phyloP scores from a whole-genome alignment of 345 rosid genomes.

The Aquilaria yunnanensis region DNA sequence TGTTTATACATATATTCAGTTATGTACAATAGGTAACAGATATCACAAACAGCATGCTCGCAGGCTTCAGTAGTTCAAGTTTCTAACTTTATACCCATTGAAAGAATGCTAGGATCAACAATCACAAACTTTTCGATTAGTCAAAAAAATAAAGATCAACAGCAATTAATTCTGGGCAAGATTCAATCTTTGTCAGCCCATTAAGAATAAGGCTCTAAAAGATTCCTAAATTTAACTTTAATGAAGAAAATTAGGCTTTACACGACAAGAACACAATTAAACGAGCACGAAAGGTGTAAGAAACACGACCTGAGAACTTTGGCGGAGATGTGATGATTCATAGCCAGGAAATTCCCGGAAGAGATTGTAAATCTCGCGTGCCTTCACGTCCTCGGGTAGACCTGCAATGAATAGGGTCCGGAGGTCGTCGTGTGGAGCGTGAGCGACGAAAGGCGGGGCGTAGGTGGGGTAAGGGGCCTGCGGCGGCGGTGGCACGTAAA shows the following conservation, averaged over 20 bases:
- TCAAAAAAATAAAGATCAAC: too few species aligned
- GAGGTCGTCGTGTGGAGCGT: conserved; percentile 39
- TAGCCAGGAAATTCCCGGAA: conserved; percentile 89
- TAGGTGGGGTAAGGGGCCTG: conserved; percentile 31
- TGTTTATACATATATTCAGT: too few species aligned
- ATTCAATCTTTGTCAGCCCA: conserved; percentile 1
- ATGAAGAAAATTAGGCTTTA: too few species aligned
- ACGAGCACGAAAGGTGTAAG: not conserved
- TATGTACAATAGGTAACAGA: too few species aligned
- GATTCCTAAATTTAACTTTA: too few species aligned
- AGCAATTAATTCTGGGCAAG: not conserved
- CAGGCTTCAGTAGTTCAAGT: too few species aligned
- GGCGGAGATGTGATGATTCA: conserved; percentile 80
- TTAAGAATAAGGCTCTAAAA: not conserved
- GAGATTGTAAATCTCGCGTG: conserved; percentile 81
- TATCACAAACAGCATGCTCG: too few species aligned
- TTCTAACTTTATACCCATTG: too few species aligned
- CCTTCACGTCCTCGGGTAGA: conserved; percentile 80
- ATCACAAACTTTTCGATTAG: too few species aligned
- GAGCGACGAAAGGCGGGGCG: conserved; percentile 21
- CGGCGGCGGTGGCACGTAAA: conserved; percentile 24
- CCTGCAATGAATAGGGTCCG: conserved; percentile 92
- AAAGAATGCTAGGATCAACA: too few species aligned
- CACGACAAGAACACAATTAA: not conserved
- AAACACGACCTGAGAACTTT: conserved; percentile 38